Evolutionary conservation across 2,329 filamentous ascomycete species (phyloP).

Genomic region (Chaetomium globosum): DNA sequence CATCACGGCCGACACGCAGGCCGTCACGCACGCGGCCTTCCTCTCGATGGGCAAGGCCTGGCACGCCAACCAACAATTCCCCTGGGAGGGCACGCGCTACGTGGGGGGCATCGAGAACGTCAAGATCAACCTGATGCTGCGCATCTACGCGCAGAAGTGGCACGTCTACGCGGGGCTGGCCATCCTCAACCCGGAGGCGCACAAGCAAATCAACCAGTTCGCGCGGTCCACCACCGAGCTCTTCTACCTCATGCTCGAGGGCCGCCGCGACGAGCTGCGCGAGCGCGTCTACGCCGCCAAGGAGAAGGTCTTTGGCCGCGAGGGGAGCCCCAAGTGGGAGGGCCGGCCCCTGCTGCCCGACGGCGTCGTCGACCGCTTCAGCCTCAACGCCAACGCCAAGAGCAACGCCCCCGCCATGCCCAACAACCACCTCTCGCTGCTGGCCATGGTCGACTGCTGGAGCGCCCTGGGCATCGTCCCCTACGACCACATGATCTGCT

Average conservation of each 20-base stretch:
- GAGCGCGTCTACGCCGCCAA: constrained; percentile 65
- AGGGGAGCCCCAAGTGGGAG: constrained; percentile 64
- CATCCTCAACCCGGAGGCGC: constrained; percentile 91
- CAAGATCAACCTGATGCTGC: constrained; percentile 96
- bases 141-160: constrained; percentile 99
- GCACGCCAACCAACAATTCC: constrained; percentile 93
- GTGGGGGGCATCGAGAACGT: constrained; percentile 98
- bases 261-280: constrained; percentile 73
- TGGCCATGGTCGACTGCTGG: constrained; percentile 99
- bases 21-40: constrained; percentile 96
- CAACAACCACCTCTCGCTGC: constrained; percentile 90
- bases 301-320: constrained; percentile 73
- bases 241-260: constrained; percentile 95
- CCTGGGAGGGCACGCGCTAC: constrained; percentile 95
- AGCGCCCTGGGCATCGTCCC: constrained; percentile 89
- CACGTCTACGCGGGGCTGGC: constrained; percentile 97
- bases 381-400: constrained; percentile 65
- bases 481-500: constrained; percentile 99
- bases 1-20: constrained; percentile 97
- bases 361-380: constrained; percentile 85
- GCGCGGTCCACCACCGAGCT: constrained; percentile 88
- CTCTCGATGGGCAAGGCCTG: constrained; percentile 97
- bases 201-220: constrained; percentile 91
- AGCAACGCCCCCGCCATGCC: constrained; percentile 54
- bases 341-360: constrained; percentile 75